Evolutionary conservation across 2,329 filamentous ascomycete species (phyloP).

Genomic region (Teratosphaeria gauchensis): DNA sequence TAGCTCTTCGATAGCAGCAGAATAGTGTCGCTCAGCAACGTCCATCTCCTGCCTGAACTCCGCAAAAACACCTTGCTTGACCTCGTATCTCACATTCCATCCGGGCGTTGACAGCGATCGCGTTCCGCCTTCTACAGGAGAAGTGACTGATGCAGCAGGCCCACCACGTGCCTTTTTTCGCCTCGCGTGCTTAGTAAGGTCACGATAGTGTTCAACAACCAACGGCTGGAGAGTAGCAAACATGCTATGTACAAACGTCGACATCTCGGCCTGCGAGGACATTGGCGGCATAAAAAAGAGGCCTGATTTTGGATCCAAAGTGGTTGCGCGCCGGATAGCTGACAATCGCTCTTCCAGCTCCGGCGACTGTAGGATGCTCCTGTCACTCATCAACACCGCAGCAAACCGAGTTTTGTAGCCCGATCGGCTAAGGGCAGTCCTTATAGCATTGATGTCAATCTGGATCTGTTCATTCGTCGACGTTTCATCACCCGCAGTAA

Average conservation of each 20-base stretch:
- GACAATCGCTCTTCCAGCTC: constrained; percentile 68
- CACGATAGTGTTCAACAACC: constrained; percentile 82
- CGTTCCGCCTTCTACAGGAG: constrained; percentile 69
- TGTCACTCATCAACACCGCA: constrained; percentile 68
- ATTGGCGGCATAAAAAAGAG: constrained; percentile 74
- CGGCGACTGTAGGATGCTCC: constrained; percentile 46
- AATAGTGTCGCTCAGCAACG: constrained; percentile 72
- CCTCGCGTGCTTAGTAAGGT: constrained; percentile 82
- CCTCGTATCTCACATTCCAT: constrained; percentile 91
- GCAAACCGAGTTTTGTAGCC: constrained; percentile 71
- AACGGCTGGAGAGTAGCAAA: constrained; percentile 63
- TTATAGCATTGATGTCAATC: constrained; percentile 71
- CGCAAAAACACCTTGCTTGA: constrained; percentile 82
- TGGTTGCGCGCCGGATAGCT: constrained; percentile 68
- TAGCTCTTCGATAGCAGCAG: constrained; percentile 74
- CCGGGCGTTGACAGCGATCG: constrained; percentile 75
- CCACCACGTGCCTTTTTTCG: constrained; percentile 76
- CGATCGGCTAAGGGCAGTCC: constrained; percentile 56
- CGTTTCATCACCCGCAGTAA: constrained; percentile 65
- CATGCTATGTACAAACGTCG: constrained; percentile 63
- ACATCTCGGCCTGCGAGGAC: constrained; percentile 60
- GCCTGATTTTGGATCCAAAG: constrained; percentile 67
- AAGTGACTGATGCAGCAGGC: constrained; percentile 69
- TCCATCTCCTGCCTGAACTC: constrained; percentile 94
- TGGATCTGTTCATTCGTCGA: constrained; percentile 83